Base-by-base conservation (phyloP, 257 asterid species). In the Linderniella brevidens region DNA sequence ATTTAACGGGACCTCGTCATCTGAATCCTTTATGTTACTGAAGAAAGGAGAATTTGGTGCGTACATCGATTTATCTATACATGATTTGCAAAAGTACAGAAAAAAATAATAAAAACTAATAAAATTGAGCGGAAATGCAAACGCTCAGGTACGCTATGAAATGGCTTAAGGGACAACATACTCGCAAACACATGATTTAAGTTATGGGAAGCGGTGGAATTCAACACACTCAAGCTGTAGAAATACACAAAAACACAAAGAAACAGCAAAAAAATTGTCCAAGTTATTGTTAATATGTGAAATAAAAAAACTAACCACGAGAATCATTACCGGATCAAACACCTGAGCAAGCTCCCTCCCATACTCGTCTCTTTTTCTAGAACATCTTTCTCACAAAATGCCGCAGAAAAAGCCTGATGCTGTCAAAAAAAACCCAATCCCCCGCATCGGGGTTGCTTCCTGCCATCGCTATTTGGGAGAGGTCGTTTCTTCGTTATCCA, bases 111-210 rank as follows among this genome's bases (percentile, higher is more conserved):
- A 5, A 14, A 3, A 37, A 0, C 11, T 37, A 37, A 37, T 11
- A 6, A 11, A 37, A 8, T 11, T 6, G 11, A 37, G 40, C 8
- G 11, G 8, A 37, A 37, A 37, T 11, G 40, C 8, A 37, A 6
- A 6, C 40, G 40, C 40, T 8, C 40, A 6, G 11, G 11, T 37
- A 6, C 11, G 8, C 8, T 6, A 37, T 37, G 11, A 8, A 42
- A 19, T 0, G 4, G n/a, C 17, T n/a, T 44, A 35, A 11, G 17
- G 17, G 14, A 37, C 8, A 5, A 46, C 17, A 32, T 72, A 88
- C 97, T 66, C 67, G 97, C 97, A 88, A 88, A 88, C 19, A 68
- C 93, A 52, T 88, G 97, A 78, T 88, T 88, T 73, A 95, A 88
- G 41, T 83, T 66, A 58, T 83, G 92, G 14, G 95, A 76, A 64